phyloP scores from a whole-genome alignment of 2,329 filamentous ascomycete genomes.

The Fusarium miscanthi region DNA sequence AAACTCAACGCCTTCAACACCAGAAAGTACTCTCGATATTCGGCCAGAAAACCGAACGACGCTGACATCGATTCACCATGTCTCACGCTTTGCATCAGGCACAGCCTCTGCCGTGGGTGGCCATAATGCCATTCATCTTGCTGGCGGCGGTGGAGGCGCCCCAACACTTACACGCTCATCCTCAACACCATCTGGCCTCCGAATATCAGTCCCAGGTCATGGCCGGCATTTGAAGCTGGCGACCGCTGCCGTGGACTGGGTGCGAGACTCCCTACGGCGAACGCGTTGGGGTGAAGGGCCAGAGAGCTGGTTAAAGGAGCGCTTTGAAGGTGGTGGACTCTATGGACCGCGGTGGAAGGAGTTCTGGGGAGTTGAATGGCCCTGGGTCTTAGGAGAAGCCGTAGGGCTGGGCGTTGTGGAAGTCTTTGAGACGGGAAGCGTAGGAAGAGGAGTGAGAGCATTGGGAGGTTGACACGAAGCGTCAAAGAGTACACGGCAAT shows the following conservation, averaged over 20 bases:
- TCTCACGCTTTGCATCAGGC: slow-evolving; percentile 74
- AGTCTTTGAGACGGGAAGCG: slow-evolving; percentile 78
- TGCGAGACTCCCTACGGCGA: slow-evolving; percentile 68
- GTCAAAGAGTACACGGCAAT: background rate
- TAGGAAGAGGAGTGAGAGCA: slow-evolving; percentile 73
- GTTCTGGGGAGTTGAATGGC: slow-evolving; percentile 75
- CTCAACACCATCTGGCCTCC: slow-evolving; percentile 50
- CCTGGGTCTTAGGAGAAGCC: slow-evolving; percentile 78
- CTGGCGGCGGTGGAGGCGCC: slow-evolving; percentile 65
- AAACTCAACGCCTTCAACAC: slow-evolving; percentile 48
- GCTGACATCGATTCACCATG: slow-evolving; percentile 69
- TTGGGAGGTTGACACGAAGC: slow-evolving; percentile 44
- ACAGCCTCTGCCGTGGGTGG: slow-evolving; percentile 77
- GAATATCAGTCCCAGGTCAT: slow-evolving; percentile 73
- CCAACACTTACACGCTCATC: slow-evolving; percentile 45
- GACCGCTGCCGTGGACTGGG: slow-evolving; percentile 68
- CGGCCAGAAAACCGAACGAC: slow-evolving; percentile 66
- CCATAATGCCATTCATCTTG: slow-evolving; percentile 70
- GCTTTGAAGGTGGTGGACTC: slow-evolving; percentile 73
- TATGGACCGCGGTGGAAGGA: slow-evolving; percentile 68
- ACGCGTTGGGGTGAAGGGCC: slow-evolving; percentile 72
- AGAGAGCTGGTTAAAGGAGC: slow-evolving; percentile 69
- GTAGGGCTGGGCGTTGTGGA: slow-evolving; percentile 77
- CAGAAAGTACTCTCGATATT: slow-evolving; percentile 55
- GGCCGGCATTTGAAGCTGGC: slow-evolving; percentile 75